A percentile compares a stretch with the other conserved stretches of the same genome.
These are phyloP conservation scores for Sugiyamaella novakii DNA, from an alignment of 1,139 yeast species.

Conservation along the genomic window DNA sequence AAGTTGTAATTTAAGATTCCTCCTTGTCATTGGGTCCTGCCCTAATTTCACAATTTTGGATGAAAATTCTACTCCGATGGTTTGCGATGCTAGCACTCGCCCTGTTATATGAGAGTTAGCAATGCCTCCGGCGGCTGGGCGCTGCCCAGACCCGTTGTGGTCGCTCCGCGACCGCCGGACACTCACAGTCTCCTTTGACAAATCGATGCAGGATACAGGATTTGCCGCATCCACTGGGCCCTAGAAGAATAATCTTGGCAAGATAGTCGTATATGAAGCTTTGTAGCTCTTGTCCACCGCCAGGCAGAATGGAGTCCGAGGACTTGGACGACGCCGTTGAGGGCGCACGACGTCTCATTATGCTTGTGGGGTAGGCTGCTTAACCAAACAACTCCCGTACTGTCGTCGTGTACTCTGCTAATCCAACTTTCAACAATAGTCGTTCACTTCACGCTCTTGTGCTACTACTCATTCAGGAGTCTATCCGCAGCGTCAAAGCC, in stretches of 20 bases:
- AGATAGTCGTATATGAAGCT: slow-evolving; percentile 47
- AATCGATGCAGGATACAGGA: slow-evolving; percentile 49
- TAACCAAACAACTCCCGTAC: background rate
- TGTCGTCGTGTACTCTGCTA: too few species aligned
- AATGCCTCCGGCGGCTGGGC: background rate
- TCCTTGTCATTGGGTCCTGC: slow-evolving; percentile 32
- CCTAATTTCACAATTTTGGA: slow-evolving; percentile 48
- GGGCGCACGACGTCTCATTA: slow-evolving; percentile 36
- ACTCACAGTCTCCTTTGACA: slow-evolving; percentile 45
- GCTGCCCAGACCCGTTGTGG: background rate
- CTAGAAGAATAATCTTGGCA: slow-evolving; percentile 49
- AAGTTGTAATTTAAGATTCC: slow-evolving; percentile 45
- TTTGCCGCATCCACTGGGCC: slow-evolving; percentile 52
- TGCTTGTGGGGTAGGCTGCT: background rate
- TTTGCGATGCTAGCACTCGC: slow-evolving; percentile 45
- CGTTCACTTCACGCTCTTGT: too few species aligned
- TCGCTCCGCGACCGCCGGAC: background rate
- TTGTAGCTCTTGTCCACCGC: slow-evolving; percentile 34
- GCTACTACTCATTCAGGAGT: too few species aligned
- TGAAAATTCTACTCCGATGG: slow-evolving; percentile 55
- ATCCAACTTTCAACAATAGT: too few species aligned
- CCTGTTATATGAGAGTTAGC: slow-evolving; percentile 25
- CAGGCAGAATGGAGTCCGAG: slow-evolving; percentile 24
- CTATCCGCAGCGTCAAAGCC: too few species aligned
- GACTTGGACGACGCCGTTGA: slow-evolving; percentile 36